phyloP scores from a whole-genome alignment of 2,329 filamentous ascomycete species.

The Ceratocystis ficicola region DNA sequence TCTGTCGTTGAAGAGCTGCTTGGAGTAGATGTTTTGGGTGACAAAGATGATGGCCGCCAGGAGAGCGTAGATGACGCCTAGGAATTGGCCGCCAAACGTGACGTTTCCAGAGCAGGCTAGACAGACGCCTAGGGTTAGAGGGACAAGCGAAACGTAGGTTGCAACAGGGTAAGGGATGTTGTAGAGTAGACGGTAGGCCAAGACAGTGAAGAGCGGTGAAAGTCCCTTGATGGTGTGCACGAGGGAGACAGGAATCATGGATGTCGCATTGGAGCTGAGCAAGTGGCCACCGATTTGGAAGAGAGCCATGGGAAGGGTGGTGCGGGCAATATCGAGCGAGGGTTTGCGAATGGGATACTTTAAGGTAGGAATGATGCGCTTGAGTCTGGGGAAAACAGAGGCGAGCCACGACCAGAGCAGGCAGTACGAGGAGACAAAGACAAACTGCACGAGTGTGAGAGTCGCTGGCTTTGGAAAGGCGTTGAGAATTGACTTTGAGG shows the following conservation, averaged over 20 bases:
- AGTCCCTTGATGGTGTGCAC: conserved; percentile 98
- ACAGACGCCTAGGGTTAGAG: conserved; percentile 87
- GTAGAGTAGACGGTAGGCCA: conserved; percentile 83
- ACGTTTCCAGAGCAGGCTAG: conserved; percentile 81
- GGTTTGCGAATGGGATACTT: conserved; percentile 74
- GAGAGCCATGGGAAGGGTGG: conserved; percentile 77
- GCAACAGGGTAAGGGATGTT: conserved; percentile 75
- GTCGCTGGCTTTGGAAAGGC: conserved; percentile 84
- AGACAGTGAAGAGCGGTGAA: conserved; percentile 85
- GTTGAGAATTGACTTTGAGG: conserved; percentile 91
- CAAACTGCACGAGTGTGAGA: conserved; percentile 85
- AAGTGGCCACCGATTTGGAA: conserved; percentile 94
- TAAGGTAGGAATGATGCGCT: conserved; percentile 61
- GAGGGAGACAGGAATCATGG: conserved; percentile 87
- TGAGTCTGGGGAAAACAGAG: conserved; percentile 56
- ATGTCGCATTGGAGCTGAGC: conserved; percentile 83
- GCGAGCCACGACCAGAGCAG: conserved; percentile 67
- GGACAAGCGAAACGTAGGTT: conserved; percentile 82
- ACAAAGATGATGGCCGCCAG: conserved; percentile 90
- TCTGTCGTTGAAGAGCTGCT: conserved; percentile 92
- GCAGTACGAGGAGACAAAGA: conserved; percentile 81
- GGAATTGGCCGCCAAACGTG: conserved; percentile 67
- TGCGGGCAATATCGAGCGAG: conserved; percentile 66
- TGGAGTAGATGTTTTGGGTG: conserved; percentile 96
- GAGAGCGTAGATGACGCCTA: conserved; percentile 82